Percentiles rank a stretch among this genome's conserved stretches.
phyloP scores from a whole-genome alignment of 129 eudicot genomes.

The Pulicaria dysenterica region DNA sequence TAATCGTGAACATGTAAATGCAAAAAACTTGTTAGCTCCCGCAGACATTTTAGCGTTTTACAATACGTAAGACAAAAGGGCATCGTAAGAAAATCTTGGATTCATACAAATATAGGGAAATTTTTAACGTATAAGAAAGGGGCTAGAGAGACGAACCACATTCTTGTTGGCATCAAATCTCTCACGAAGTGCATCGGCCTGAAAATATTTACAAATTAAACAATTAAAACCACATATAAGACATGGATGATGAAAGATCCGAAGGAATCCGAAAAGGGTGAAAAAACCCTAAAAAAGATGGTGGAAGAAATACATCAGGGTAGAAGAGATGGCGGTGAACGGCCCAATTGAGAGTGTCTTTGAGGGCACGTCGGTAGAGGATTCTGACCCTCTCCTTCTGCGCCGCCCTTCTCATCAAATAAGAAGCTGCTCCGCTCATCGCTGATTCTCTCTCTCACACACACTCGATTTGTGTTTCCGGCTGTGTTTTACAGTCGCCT shows the following conservation, averaged over 20 bases:
- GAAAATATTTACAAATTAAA: constrained; percentile 18
- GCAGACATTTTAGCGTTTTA: not conserved
- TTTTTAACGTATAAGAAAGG: not conserved
- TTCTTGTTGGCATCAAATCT: constrained; percentile 79
- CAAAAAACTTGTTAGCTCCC: not conserved
- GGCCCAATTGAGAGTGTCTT: constrained; percentile 97
- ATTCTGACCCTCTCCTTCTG: constrained; percentile 88
- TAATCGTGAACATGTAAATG: not conserved
- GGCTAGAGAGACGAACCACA: constrained; percentile 53
- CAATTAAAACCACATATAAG: constrained; percentile 4
- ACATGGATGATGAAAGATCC: not conserved
- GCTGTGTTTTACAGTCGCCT: constrained; percentile 13
- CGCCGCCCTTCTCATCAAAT: constrained; percentile 74
- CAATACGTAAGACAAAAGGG: not conserved
- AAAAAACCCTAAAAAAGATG: constrained; percentile 42
- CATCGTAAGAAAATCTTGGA: not conserved
- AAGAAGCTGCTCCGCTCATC: constrained; percentile 75
- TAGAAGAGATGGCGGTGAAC: constrained; percentile 98
- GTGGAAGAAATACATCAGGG: constrained; percentile 61
- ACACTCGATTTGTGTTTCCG: constrained; percentile 11
- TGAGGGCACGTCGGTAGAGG: constrained; percentile 82
- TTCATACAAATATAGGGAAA: no score
- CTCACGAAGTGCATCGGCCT: constrained; percentile 91
- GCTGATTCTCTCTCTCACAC: constrained; percentile 21
- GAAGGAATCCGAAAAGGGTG: constrained; percentile 5